phyloP scores from a whole-genome alignment of 331 rosid species.

The Erythrophleum ivorense region DNA sequence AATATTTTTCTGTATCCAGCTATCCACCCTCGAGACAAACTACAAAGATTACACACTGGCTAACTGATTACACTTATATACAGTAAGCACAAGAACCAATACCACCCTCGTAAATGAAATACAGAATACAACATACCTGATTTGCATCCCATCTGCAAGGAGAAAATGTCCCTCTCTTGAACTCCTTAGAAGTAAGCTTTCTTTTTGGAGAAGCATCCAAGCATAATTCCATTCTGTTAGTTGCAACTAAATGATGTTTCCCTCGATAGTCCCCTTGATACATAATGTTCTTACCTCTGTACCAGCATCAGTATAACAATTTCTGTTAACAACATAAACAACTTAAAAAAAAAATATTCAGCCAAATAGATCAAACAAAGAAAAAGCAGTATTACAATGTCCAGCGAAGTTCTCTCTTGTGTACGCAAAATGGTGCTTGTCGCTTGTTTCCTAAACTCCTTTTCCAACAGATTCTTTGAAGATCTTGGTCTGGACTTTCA shows the following conservation, averaged over 20 bases:
- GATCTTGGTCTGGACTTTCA: constrained; percentile 48
- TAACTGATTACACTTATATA: too few relatives aligned
- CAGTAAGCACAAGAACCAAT: neutral
- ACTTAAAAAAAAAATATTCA: constrained; percentile 13
- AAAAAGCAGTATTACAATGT: constrained; percentile 56
- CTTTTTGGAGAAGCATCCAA: constrained; percentile 77
- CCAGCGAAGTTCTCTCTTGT: constrained; percentile 60
- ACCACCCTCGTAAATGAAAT: neutral
- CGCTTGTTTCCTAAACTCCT: constrained; percentile 43
- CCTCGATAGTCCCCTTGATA: constrained; percentile 49
- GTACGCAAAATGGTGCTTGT: constrained; percentile 67
- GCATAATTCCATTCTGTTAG: constrained; percentile 54
- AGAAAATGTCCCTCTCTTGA: constrained; percentile 65
- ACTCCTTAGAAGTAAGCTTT: constrained; percentile 71
- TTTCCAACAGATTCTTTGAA: constrained; percentile 81
- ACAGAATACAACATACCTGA: constrained; percentile 60
- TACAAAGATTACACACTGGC: neutral
- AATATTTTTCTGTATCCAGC: neutral
- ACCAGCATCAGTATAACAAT: constrained; percentile 30
- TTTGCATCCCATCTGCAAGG: constrained; percentile 73
- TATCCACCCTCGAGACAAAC: constrained; percentile 7
- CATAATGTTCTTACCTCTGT: constrained; percentile 54
- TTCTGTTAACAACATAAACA: constrained; percentile 23
- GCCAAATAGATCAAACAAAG: constrained; percentile 35
- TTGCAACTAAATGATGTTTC: constrained; percentile 63